Base-by-base conservation (phyloP, 306 rosid genomes). In the Cucurbita moschata region DNA sequence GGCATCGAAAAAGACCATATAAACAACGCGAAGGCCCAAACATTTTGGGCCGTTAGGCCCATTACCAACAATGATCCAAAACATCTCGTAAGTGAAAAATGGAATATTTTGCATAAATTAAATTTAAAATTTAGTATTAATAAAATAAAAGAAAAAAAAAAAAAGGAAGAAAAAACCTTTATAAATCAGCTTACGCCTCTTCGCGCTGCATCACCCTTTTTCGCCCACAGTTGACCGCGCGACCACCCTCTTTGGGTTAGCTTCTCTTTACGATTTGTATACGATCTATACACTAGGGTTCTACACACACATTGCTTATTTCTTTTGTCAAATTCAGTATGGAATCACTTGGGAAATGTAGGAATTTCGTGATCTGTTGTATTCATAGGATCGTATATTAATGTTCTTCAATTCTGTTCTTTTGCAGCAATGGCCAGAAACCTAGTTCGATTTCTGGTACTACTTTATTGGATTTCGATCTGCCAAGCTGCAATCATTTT, bases 381-480 rank as follows among this genome's bases (percentile, higher is more conserved):
- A 50, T 26, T 14, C 58, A 35, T 70, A 1, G 19, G 21, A 70
- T 69, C 74, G 5, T 30, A 50, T 0, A 30, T 37, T 70, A 35
- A 50, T 16, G 30, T 50, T 70, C 19, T 47, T 69, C 44, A 13
- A 43, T 49, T 14, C 73, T 49, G 1, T 65, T 15, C 67, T 64
- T 63, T 49, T 81, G 78, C 94, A 93, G 92, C 73, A 81, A 93
- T 94, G 98, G 97, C 96, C 74, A 76, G 86, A 75, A 85, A 21
- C 74, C 84, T 78, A 26, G 87, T 77, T 18, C 78, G 77, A 71
- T 81, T 86, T 86, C 88, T 86, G 76, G 82, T 84, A 58, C 83
- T 89, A 14, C 43, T 86, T 80, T 57, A 81, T 77, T 80, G 84
- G 57, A 16, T 85, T 81, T 56, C 89, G 79, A 80, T 82, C 82